Percentiles rank a stretch among this genome's conserved stretches.
Conservation (phyloP, 2,329 filamentous ascomycete species). For the Ceratocystis diversiconidia region DNA sequence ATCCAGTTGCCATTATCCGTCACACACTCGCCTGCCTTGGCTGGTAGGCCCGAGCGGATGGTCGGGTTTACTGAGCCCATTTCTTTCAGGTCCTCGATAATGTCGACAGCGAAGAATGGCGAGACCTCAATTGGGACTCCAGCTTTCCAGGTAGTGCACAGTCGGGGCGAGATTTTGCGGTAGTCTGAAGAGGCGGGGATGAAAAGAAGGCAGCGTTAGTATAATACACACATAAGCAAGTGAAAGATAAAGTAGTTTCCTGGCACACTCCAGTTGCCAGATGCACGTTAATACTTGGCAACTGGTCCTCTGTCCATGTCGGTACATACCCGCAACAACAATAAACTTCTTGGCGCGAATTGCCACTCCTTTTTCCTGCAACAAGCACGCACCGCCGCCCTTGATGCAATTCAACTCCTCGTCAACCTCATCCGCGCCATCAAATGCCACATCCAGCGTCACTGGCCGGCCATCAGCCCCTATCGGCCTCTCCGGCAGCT, state of each 20-base stretch:
- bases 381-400: constrained; percentile 90
- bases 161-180: constrained; percentile 67
- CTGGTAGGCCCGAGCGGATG: constrained; percentile 56
- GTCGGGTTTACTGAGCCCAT: constrained; percentile 60
- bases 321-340: constrained; percentile 58
- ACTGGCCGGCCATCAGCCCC: constrained; percentile 33
- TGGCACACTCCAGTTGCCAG: not conserved
- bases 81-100: constrained; percentile 55
- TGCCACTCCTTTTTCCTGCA: constrained; percentile 94
- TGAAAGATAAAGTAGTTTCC: not conserved
- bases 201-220: not conserved
- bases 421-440: constrained; percentile 94
- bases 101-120: constrained; percentile 64
- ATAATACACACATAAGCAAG: not conserved
- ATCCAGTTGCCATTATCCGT: constrained; percentile 55
- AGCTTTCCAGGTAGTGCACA: constrained; percentile 63
- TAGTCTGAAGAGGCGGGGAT: constrained; percentile 48
- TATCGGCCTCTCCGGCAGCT: constrained; percentile 59
- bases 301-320: too few relatives aligned
- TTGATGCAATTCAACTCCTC: constrained; percentile 93
- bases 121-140: constrained; percentile 83
- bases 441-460: constrained; percentile 79
- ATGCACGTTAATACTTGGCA: not conserved
- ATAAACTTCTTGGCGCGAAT: constrained; percentile 72
- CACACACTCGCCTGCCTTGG: constrained; percentile 65